These are phyloP conservation scores for Globisporangium spiculum DNA, from an alignment of 352 stramenopile species.

Conservation along the genomic window DNA sequence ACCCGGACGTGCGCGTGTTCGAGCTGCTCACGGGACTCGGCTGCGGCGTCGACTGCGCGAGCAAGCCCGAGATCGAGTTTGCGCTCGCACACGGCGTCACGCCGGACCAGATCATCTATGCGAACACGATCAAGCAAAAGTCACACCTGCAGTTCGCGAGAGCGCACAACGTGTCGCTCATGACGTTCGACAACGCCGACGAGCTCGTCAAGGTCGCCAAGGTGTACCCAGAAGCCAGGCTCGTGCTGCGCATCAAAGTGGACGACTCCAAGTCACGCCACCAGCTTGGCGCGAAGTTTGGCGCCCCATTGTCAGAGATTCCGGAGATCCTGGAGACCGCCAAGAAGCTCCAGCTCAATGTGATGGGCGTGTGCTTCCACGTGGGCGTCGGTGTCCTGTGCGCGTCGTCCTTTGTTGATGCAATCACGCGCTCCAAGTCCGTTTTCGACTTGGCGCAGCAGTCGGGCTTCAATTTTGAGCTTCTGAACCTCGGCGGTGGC, in stretches of 20 bases:
- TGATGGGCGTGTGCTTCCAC: conserved; percentile 88
- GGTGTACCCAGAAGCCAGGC: conserved; percentile 40
- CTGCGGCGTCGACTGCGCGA: conserved; percentile 87
- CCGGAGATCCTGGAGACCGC: conserved; percentile 55
- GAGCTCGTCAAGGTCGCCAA: conserved; percentile 72
- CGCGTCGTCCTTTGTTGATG: conserved; percentile 67
- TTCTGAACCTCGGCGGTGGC: conserved; percentile 88
- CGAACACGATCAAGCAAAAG: conserved; percentile 87
- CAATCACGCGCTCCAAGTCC: conserved; percentile 55
- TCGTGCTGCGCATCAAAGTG: conserved; percentile 73
- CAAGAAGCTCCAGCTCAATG: conserved; percentile 52
- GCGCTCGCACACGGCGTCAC: conserved; percentile 53
- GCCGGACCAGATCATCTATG: conserved; percentile 80
- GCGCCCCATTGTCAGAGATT: conserved; percentile 51
- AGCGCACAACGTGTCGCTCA: conserved; percentile 54
- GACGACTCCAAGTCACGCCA: conserved; percentile 85
- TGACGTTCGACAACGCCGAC: conserved; percentile 86
- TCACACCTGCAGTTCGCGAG: conserved; percentile 69
- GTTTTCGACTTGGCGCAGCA: conserved; percentile 67
- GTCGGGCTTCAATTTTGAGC: conserved; percentile 54
- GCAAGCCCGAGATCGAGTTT: conserved; percentile 67
- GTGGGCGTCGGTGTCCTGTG: conserved; percentile 83
- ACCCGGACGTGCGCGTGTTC: conserved; percentile 67
- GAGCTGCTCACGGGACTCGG: conserved; percentile 41
- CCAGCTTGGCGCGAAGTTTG: conserved; percentile 86